A percentile compares a stretch with the other conserved stretches of the same genome.
These are phyloP conservation scores for Dittrichia graveolens DNA, from an alignment of 129 eudicot species.

Conservation along the genomic window DNA sequence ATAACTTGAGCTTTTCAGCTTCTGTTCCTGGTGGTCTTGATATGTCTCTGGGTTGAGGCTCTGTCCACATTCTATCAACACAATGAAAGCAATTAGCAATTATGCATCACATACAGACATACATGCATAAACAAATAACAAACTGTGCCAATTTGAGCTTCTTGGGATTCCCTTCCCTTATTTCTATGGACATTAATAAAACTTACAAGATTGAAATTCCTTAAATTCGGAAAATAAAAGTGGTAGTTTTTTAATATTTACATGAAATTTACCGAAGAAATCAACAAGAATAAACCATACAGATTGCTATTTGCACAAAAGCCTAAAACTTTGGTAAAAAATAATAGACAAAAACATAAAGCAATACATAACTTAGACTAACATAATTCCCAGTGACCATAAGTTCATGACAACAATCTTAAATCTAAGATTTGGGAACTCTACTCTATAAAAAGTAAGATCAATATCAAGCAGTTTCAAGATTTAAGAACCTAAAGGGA, in stretches of 20 bases:
- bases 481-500: constrained; percentile 18
- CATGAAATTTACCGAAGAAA: background rate
- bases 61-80: constrained; percentile 66
- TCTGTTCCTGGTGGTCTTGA: constrained; percentile 46
- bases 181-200: background rate
- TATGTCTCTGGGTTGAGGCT: constrained; percentile 73
- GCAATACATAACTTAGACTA: background rate
- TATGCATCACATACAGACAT: constrained; percentile 1
- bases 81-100: background rate
- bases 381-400: background rate
- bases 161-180: background rate
- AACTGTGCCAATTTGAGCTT: background rate
- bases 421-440: background rate
- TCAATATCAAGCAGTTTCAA: constrained; percentile 7
- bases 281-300: background rate
- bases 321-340: background rate
- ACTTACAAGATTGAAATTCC: background rate
- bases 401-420: background rate
- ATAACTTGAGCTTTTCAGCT: constrained; percentile 57
- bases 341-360: background rate
- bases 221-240: background rate
- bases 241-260: background rate
- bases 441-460: background rate
- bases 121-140: no score
- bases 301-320: background rate